Evolutionary conservation across 768 basidiomycete species (phyloP).

Genomic region (Agaricus sinodeliciosus): DNA sequence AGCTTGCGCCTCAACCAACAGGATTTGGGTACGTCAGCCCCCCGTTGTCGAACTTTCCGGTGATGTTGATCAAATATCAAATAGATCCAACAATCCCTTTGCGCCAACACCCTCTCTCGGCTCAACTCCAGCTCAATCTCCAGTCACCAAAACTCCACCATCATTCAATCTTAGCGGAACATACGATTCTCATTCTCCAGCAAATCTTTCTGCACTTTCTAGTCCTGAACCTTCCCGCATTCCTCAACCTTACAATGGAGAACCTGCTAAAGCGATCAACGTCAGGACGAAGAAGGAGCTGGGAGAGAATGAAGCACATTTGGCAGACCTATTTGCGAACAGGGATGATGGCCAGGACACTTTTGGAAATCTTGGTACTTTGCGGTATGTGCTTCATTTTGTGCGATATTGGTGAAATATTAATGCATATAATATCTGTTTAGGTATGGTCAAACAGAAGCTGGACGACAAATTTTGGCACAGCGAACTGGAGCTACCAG

Average conservation of each 20-base stretch:
- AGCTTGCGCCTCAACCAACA: conserved; percentile 55
- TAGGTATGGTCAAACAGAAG: conserved; percentile 56
- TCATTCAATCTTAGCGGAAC: conserved; percentile 66
- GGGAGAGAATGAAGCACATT: conserved; percentile 64
- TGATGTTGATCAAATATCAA: conserved; percentile 19
- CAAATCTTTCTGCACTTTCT: conserved; percentile 36
- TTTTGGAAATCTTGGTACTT: conserved; percentile 81
- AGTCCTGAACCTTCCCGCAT: conserved; percentile 32
- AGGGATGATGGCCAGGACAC: conserved; percentile 92
- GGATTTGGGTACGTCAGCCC: conserved; percentile 57
- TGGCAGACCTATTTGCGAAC: conserved; percentile 81
- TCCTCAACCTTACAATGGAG: conserved; percentile 12
- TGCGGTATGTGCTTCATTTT: conserved; percentile 44
- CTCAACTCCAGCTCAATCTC: conserved; percentile 15
- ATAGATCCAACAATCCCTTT: conserved; percentile 94
- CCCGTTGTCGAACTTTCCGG: background rate
- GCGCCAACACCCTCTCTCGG: conserved; percentile 39
- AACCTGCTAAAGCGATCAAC: conserved; percentile 22
- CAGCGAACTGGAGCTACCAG: conserved; percentile 38
- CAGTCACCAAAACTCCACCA: conserved; percentile 41
- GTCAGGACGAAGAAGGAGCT: conserved; percentile 35
- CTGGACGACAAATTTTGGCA: conserved; percentile 34
- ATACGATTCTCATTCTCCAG: conserved; percentile 46
- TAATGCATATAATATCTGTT: background rate
- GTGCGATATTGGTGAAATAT: background rate